These are phyloP conservation scores for Aristolochia californica DNA, from an alignment of 164 flowering plant species.

Conservation along the genomic window DNA sequence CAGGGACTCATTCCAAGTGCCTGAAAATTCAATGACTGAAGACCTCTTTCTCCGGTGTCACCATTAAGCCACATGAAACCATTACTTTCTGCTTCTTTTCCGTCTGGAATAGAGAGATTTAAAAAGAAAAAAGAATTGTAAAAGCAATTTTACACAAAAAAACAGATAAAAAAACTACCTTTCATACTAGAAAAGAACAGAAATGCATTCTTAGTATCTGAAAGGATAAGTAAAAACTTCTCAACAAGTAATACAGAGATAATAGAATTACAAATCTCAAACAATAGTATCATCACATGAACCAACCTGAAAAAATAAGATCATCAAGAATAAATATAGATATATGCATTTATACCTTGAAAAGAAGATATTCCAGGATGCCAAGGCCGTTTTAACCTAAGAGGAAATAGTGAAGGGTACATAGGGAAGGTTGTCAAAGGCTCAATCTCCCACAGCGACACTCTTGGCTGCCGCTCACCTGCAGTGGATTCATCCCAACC, in stretches of 20 bases:
- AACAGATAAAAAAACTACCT: too few relatives aligned
- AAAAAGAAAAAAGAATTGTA: too few relatives aligned
- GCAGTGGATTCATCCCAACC: constrained; percentile 39
- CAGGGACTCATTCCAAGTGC: constrained; percentile 45
- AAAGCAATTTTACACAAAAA: too few relatives aligned
- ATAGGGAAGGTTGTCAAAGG: constrained; percentile 35
- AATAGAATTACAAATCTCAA: background rate
- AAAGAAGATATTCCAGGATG: constrained; percentile 27
- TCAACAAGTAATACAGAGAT: too few relatives aligned
- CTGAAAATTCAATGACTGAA: constrained; percentile 48
- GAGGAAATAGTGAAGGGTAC: constrained; percentile 30
- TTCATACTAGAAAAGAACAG: too few relatives aligned
- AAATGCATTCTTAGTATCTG: too few relatives aligned
- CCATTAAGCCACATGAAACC: constrained; percentile 65
- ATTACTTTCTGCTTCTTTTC: constrained; percentile 39
- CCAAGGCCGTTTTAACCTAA: constrained; percentile 33
- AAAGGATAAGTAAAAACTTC: too few relatives aligned
- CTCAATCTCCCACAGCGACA: constrained; percentile 33
- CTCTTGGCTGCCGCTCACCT: constrained; percentile 33
- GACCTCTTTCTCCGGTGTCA: constrained; percentile 45
- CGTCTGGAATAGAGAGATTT: constrained; percentile 21
- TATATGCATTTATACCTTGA: constrained; percentile 26
- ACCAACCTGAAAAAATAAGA: too few relatives aligned
- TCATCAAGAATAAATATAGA: background rate
- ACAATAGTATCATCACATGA: background rate